phyloP scores from a whole-genome alignment of 345 rosid genomes.

The Kernera saxatilis region DNA sequence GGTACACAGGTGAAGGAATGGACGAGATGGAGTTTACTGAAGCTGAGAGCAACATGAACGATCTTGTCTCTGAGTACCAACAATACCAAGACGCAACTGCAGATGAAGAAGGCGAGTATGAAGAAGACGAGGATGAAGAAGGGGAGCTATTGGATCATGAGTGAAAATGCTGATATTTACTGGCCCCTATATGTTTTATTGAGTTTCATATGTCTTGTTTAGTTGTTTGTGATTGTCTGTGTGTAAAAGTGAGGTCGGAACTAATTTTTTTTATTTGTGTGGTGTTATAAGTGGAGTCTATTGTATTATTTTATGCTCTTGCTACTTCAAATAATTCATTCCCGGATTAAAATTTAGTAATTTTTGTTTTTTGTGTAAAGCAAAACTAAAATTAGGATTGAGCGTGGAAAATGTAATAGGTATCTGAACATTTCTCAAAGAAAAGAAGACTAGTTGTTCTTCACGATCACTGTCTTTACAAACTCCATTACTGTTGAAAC shows the following conservation, averaged over 20 bases:
- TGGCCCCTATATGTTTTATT: slow-evolving; percentile 2
- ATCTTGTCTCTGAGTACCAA: slow-evolving; percentile 73
- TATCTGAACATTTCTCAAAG: background rate
- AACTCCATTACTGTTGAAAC: slow-evolving; percentile 37
- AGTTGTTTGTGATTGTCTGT: slow-evolving; percentile 20
- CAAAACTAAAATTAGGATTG: background rate
- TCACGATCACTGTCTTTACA: slow-evolving; percentile 17
- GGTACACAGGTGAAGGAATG: slow-evolving; percentile 87
- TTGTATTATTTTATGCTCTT: background rate
- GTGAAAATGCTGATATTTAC: background rate
- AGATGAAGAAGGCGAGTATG: slow-evolving; percentile 65
- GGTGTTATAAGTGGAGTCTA: slow-evolving; percentile 1
- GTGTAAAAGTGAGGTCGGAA: slow-evolving; percentile 27
- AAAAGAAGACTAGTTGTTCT: background rate
- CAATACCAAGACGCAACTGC: slow-evolving; percentile 85
- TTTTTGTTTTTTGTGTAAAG: background rate
- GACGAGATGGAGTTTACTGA: slow-evolving; percentile 87
- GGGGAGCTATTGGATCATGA: slow-evolving; percentile 31
- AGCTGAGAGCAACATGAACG: slow-evolving; percentile 81
- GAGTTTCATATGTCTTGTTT: slow-evolving; percentile 18
- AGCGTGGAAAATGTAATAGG: background rate
- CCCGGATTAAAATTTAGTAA: background rate
- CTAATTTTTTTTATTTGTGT: background rate
- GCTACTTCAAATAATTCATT: background rate
- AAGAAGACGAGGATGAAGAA: slow-evolving; percentile 50